Base-by-base conservation (phyloP, 306 rosid genomes). In the Pterocarpus santalinus region DNA sequence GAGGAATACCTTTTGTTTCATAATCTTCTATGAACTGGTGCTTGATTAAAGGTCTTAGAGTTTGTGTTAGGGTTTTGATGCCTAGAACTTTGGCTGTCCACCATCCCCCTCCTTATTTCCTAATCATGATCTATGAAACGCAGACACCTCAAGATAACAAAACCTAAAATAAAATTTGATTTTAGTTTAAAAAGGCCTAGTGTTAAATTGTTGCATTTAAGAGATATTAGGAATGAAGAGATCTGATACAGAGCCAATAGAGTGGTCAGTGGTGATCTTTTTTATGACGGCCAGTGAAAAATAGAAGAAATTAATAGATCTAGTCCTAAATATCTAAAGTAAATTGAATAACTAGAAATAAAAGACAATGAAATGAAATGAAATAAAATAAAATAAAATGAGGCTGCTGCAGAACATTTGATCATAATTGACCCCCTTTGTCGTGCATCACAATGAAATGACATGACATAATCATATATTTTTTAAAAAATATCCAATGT, bases 21-120 rank as follows among this genome's bases (percentile, higher is more conserved):
- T 69, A 34, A 53, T n/a, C 71, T 69, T 78, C 57, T 5, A 33
- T 4, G 58, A 34, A 33, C 57, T 58, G 56, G 15, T 53, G 64
- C 30, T 32, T 81, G 61, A 16, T 51, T 71, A 73, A 72, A 80
- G 28, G 71, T 64, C 55, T 35, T 34, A 1, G 64, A 15, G 64
- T 69, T 36, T 72, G 69, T 14, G 5, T 41, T 41, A 32, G 49
- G 51, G 16, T 65, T 70, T 84, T 49, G 57, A 35, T 55, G 13
- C 51, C 11, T 46, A 36, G 66, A 70, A 55, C 44, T 73, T 35
- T 11, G 7, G 36, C 8, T 16, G 38, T 64, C 35, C 16, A 55
- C n/a, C 72, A 75, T 64, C 51, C 63, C 35, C 36, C 52, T 62
- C 70, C 71, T 80, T 80, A 34, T 35, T 12, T 56, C 8, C 6